phyloP scores from a whole-genome alignment of 2,329 filamentous ascomycete genomes.

The Ambrosiella xylebori region DNA sequence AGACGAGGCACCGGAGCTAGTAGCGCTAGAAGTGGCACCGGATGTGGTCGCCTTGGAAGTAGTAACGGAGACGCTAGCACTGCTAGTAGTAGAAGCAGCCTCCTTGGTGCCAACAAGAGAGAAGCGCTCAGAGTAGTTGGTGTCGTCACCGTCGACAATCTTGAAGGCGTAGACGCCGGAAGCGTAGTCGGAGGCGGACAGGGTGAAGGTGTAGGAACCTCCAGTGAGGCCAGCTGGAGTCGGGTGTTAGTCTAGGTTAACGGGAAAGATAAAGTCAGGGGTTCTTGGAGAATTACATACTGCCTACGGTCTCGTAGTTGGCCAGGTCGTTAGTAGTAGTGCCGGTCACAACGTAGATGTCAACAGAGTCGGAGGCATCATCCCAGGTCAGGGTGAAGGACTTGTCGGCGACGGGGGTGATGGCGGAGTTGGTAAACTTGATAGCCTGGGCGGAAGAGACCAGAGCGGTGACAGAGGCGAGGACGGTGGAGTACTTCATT shows the following conservation, averaged over 20 bases:
- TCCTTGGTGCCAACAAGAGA: conserved; percentile 18
- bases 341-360: conserved; percentile 39
- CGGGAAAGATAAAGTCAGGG: neutral
- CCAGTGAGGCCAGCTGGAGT: conserved; percentile 21
- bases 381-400: conserved; percentile 35
- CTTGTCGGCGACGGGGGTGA: conserved; percentile 37
- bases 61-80: neutral
- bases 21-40: conserved; percentile 13
- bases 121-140: conserved; percentile 31
- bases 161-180: conserved; percentile 28
- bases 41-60: conserved; percentile 12
- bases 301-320: conserved; percentile 26
- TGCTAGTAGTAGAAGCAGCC: conserved; percentile 12
- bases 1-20: neutral
- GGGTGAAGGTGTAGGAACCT: conserved; percentile 24
- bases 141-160: conserved; percentile 23
- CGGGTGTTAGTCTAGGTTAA: neutral
- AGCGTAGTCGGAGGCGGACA: conserved; percentile 20
- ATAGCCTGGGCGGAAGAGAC: conserved; percentile 32
- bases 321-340: conserved; percentile 25
- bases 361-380: conserved; percentile 27
- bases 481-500: conserved; percentile 35
- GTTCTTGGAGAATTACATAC: conserved; percentile 25
- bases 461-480: conserved; percentile 32
- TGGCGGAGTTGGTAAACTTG: conserved; percentile 22